Percentiles rank a stretch among this genome's conserved stretches.
Conservation (phyloP, 176 grass and related monocot genomes). For the Ensete ventricosum region DNA sequence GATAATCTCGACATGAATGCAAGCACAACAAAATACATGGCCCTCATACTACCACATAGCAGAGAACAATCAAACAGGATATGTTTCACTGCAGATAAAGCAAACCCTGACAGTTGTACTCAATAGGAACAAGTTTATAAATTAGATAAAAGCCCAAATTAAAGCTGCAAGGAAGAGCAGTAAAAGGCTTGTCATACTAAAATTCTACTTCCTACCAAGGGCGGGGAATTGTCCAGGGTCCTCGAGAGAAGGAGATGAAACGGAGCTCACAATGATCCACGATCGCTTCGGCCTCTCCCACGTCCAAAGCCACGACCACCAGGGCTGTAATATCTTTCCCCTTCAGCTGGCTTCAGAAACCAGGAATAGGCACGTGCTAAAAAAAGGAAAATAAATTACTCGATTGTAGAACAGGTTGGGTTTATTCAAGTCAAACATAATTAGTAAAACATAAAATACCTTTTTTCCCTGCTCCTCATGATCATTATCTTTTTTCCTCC, state of each 20-base stretch:
- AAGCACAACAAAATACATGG: too few species aligned
- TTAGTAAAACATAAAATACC: not conserved
- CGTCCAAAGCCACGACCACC: not conserved
- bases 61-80: too few species aligned
- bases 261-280: not conserved
- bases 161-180: not conserved
- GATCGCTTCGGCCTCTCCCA: not conserved
- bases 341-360: conserved; percentile 1
- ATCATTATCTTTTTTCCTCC: not conserved
- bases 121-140: too few species aligned
- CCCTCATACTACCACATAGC: too few species aligned
- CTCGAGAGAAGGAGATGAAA: not conserved
- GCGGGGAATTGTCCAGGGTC: not conserved
- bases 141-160: too few species aligned
- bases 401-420: not conserved
- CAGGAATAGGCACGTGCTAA: not conserved
- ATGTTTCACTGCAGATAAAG: too few species aligned
- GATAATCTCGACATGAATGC: too few species aligned
- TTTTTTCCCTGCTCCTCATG: not conserved
- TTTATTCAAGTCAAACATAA: not conserved
- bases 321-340: not conserved
- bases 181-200: not conserved
- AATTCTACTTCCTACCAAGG: not conserved
- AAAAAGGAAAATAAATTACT: not conserved
- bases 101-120: too few species aligned